phyloP scores from a whole-genome alignment of 1,284 basidiomycete species.

The Cerrena zonata region DNA sequence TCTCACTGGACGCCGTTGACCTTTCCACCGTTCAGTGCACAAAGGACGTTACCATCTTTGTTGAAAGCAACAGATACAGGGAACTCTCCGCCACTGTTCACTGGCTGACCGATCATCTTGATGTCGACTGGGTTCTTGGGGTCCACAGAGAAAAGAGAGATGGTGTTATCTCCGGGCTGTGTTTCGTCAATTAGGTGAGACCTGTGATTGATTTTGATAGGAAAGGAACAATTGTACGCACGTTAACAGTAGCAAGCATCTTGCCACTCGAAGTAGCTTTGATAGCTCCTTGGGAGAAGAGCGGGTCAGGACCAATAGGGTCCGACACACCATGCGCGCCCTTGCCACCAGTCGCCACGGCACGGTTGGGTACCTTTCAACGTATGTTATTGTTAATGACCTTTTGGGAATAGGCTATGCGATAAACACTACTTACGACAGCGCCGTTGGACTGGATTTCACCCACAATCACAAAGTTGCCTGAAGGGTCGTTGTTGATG shows the following conservation, averaged over 20 bases:
- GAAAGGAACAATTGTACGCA: too few relatives aligned
- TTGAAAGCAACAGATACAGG: slow-evolving; percentile 43
- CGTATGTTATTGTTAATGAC: background rate
- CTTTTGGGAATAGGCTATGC: background rate
- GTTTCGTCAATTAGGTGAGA: too few relatives aligned
- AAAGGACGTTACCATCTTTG: slow-evolving; percentile 33
- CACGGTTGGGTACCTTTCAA: slow-evolving; percentile 3
- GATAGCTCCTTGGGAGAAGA: slow-evolving; percentile 44
- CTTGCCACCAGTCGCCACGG: slow-evolving; percentile 32
- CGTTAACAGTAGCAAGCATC: slow-evolving; percentile 41
- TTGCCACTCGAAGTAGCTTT: slow-evolving; percentile 35
- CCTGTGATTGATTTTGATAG: too few relatives aligned
- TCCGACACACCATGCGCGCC: slow-evolving; percentile 38
- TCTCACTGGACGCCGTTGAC: slow-evolving; percentile 42
- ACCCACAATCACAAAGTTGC: slow-evolving; percentile 1
- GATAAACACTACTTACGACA: background rate
- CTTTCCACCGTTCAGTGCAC: slow-evolving; percentile 43
- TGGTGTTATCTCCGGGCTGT: slow-evolving; percentile 44
- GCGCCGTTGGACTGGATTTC: background rate
- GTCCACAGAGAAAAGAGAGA: slow-evolving; percentile 42
- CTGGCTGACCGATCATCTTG: slow-evolving; percentile 36
- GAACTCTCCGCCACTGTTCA: slow-evolving; percentile 42
- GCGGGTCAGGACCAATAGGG: slow-evolving; percentile 34
- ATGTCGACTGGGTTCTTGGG: slow-evolving; percentile 35
- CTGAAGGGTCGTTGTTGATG: slow-evolving; percentile 3